Conservation (phyloP, 768 basidiomycete species). For the Russula dissimulans region DNA sequence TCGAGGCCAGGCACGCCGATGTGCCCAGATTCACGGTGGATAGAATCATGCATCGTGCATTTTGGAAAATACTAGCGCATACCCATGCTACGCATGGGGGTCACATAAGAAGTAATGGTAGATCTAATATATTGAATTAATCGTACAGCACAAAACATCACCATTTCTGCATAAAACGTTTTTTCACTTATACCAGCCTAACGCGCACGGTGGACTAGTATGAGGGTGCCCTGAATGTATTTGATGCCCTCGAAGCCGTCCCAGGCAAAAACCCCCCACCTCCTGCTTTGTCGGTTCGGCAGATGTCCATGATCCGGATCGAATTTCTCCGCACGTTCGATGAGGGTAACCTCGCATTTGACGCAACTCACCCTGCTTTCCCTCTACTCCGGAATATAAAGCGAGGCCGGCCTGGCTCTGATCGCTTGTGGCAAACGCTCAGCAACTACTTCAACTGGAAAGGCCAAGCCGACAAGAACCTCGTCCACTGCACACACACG, state of each 20-base stretch:
- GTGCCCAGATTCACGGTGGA: too few relatives aligned
- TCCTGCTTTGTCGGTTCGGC: slow-evolving; percentile 53
- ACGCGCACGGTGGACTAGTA: slow-evolving; percentile 51
- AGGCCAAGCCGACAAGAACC: slow-evolving; percentile 35
- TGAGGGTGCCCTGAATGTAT: slow-evolving; percentile 59
- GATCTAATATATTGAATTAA: slow-evolving; percentile 21
- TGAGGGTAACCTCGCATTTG: too few relatives aligned
- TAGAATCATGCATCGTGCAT: too few relatives aligned
- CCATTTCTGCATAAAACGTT: too few relatives aligned
- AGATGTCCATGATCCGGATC: slow-evolving; percentile 43
- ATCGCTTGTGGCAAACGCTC: slow-evolving; percentile 37
- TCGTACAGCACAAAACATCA: too few relatives aligned
- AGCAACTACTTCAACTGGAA: slow-evolving; percentile 34
- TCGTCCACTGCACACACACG: slow-evolving; percentile 39
- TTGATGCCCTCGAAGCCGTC: slow-evolving; percentile 53
- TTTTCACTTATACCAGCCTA: slow-evolving; percentile 39
- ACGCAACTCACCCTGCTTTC: too few relatives aligned
- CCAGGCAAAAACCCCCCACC: slow-evolving; percentile 38
- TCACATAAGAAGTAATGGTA: too few relatives aligned
- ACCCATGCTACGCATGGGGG: too few relatives aligned
- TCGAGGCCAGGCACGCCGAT: too few relatives aligned
- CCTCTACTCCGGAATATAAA: too few relatives aligned
- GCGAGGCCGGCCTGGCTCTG: slow-evolving; percentile 34
- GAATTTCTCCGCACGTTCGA: slow-evolving; percentile 36
- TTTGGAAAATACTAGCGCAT: too few relatives aligned